phyloP scores from a whole-genome alignment of 768 basidiomycete species.

The Mycena sanguinolenta region DNA sequence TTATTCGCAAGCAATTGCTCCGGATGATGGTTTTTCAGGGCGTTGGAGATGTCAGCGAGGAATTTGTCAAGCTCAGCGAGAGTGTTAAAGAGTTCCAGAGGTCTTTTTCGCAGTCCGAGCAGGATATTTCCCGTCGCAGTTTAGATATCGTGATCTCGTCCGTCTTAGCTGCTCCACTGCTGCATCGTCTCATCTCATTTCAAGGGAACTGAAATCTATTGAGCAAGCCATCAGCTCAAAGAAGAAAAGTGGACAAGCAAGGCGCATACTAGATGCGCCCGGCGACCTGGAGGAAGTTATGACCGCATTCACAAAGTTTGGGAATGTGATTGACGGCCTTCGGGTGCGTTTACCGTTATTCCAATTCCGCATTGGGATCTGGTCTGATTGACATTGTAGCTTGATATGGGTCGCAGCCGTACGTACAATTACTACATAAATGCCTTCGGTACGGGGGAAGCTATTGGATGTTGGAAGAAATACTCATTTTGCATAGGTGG shows the following conservation, averaged over 20 bases:
- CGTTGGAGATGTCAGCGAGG: constrained; percentile 6
- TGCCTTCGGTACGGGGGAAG: neutral
- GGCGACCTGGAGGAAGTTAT: neutral
- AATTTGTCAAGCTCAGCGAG: constrained; percentile 1
- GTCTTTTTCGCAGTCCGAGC: neutral
- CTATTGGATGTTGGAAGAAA: neutral
- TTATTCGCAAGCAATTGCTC: neutral
- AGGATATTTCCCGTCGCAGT: constrained; percentile 1
- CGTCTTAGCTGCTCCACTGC: neutral
- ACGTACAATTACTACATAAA: neutral
- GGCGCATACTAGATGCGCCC: constrained; percentile 1
- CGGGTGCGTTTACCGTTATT: neutral
- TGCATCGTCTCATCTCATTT: constrained; percentile 3
- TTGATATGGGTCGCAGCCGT: neutral
- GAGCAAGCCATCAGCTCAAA: neutral
- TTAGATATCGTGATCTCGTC: neutral
- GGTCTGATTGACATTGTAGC: constrained; percentile 4
- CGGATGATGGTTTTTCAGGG: neutral
- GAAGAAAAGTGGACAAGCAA: constrained; percentile 1
- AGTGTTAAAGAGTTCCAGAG: neutral
- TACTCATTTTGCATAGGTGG: neutral
- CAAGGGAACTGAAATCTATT: constrained; percentile 4
- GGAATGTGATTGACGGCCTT: neutral
- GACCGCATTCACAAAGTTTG: neutral
- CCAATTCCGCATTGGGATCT: neutral